phyloP scores from a whole-genome alignment of 148 eudicot genomes.

The Cornus controversa region DNA sequence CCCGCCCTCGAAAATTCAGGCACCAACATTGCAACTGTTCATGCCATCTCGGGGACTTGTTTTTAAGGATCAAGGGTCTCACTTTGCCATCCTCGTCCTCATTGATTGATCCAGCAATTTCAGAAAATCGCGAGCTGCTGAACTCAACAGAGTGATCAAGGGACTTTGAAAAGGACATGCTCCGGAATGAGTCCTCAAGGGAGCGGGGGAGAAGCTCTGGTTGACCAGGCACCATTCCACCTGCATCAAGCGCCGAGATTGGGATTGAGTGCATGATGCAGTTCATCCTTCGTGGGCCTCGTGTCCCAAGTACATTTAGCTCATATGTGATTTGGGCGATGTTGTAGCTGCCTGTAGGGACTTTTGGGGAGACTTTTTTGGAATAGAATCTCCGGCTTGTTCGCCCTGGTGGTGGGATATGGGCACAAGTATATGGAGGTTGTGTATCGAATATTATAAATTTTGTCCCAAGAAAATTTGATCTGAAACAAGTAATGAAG shows the following conservation, averaged over 20 bases:
- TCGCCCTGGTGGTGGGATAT: slow-evolving; percentile 37
- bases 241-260: slow-evolving; percentile 36
- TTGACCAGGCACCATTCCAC: slow-evolving; percentile 50
- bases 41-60: slow-evolving; percentile 55
- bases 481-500: slow-evolving; percentile 29
- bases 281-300: slow-evolving; percentile 60
- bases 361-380: slow-evolving; percentile 60
- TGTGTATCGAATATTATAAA: slow-evolving; percentile 61
- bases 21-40: slow-evolving; percentile 57
- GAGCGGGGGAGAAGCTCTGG: slow-evolving; percentile 47
- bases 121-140: slow-evolving; percentile 35
- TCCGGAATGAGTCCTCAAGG: slow-evolving; percentile 57
- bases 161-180: slow-evolving; percentile 50
- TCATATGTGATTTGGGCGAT: slow-evolving; percentile 52
- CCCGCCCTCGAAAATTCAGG: slow-evolving; percentile 47
- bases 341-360: slow-evolving; percentile 54
- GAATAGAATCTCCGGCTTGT: slow-evolving; percentile 52
- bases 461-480: slow-evolving; percentile 62
- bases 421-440: slow-evolving; percentile 42
- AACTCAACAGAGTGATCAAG: slow-evolving; percentile 41
- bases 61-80: slow-evolving; percentile 31
- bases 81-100: slow-evolving; percentile 5
- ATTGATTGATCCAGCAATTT: slow-evolving; percentile 21
- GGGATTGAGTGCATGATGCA: slow-evolving; percentile 64
- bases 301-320: slow-evolving; percentile 59